A percentile compares a stretch with the other conserved stretches of the same genome.
Evolutionary conservation across 2,329 filamentous ascomycete species (phyloP).

Genomic region (Colletotrichum orchidophilum): DNA sequence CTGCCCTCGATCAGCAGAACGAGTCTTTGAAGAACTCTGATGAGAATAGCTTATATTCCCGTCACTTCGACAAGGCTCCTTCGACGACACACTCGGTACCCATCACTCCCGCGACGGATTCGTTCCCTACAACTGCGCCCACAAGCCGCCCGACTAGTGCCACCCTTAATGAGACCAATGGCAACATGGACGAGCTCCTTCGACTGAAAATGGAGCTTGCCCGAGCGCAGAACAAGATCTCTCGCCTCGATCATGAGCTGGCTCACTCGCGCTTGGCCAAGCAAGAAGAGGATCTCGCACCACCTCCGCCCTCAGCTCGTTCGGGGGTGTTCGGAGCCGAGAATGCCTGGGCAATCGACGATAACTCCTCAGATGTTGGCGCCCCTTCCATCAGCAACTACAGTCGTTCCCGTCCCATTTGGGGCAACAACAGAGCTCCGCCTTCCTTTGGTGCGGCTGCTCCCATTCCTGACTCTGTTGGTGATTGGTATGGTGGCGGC

Average conservation of each 20-base stretch:
- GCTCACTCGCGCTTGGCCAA: slow-evolving; percentile 70
- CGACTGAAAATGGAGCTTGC: slow-evolving; percentile 77
- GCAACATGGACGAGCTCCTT: slow-evolving; percentile 66
- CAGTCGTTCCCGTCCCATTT: slow-evolving; percentile 64
- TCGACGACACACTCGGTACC: slow-evolving; percentile 68
- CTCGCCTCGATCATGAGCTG: slow-evolving; percentile 76
- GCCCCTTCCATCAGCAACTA: slow-evolving; percentile 63
- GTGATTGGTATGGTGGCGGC: slow-evolving; percentile 57
- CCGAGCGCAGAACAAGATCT: slow-evolving; percentile 75
- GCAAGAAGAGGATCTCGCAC: slow-evolving; percentile 52
- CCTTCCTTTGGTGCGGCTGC: slow-evolving; percentile 44
- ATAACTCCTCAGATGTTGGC: slow-evolving; percentile 65
- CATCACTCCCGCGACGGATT: slow-evolving; percentile 69
- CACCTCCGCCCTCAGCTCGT: neutral
- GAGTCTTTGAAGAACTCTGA: slow-evolving; percentile 57
- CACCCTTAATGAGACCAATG: slow-evolving; percentile 52
- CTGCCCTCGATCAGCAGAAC: slow-evolving; percentile 66
- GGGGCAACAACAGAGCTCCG: slow-evolving; percentile 58
- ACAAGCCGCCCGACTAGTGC: slow-evolving; percentile 64
- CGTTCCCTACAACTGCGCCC: slow-evolving; percentile 57
- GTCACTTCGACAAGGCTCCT: slow-evolving; percentile 52
- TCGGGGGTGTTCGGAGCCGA: slow-evolving; percentile 41
- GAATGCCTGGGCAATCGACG: slow-evolving; percentile 64
- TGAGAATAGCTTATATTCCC: slow-evolving; percentile 47
- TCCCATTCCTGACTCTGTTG: slow-evolving; percentile 48